Evolutionary conservation across 1,284 basidiomycete genomes (phyloP), one percentile per base, ranked within the genome.

Genomic region (Rhodotorula sp.): DNA sequence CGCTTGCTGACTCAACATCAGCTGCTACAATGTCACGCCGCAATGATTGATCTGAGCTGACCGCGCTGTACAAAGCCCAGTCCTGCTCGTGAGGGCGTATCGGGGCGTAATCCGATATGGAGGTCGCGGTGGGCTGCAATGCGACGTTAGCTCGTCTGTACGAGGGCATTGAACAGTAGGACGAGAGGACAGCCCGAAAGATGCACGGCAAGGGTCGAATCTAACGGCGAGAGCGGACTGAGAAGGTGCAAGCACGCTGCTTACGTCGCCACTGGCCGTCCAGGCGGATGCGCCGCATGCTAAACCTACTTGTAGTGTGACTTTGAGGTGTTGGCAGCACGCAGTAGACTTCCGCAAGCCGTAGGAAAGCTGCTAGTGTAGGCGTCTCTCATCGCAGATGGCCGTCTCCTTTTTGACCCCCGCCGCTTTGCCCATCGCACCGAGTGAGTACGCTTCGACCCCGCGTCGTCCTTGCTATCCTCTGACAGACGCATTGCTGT

Each of bases 261-360:
- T 34, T 5, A 34, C 34, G 34, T 34, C 34, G 34, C 34, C 5
- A 34, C 34, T 2, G 34, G 34, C 34, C 34, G 34, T 34, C 34
- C 34, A 49, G 16, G 16, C 34, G 34, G 5, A 34, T 34, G 34
- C 34, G 34, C 34, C 34, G 34, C 34, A 34, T 34, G 34, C 34
- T 34, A 2, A 34, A 34, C 5, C 34, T 3, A 5, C 2, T 34
- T 34, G 5, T 34, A 34, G 34, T 34, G 34, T 34, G 34, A 34
- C 34, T 34, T 34, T 2, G 34, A 34, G 3, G 2, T 34, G 34
- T 34, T 34, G 34, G 34, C 34, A 34, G 34, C 34, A 34, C 34
- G 34, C 34, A 74, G 69, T n/a, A 71, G 64, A n/a, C 61, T 74
- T 8, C 73, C 73, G 17, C 34, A 34, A 34, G 34, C 34, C 34